A percentile compares a stretch with the other conserved stretches of the same genome.
Evolutionary conservation across 2,329 filamentous ascomycete genomes (phyloP).

Genomic region (Talaromyces sp.): DNA sequence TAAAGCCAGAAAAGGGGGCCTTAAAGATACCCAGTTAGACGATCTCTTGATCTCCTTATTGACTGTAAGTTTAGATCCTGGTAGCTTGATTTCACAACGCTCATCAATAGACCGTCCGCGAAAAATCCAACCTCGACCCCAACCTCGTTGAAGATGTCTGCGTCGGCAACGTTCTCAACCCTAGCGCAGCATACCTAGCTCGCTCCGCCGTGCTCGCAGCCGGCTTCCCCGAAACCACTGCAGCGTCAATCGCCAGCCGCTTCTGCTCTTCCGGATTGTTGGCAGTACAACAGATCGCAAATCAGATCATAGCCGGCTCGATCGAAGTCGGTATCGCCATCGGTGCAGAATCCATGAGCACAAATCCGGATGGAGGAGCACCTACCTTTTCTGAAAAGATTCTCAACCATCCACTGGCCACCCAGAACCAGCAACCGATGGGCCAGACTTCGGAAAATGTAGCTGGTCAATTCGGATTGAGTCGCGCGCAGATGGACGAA

Average conservation of each 20-base stretch:
- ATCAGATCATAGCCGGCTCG: constrained; percentile 82
- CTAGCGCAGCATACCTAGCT: constrained; percentile 84
- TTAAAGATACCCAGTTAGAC: constrained; percentile 38
- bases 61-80: constrained; percentile 27
- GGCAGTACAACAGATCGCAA: constrained; percentile 85
- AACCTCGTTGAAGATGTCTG: constrained; percentile 82
- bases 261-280: constrained; percentile 89
- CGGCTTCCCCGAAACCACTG: constrained; percentile 75
- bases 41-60: constrained; percentile 37
- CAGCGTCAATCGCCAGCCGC: constrained; percentile 78
- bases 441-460: constrained; percentile 88
- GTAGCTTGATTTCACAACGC: neutral
- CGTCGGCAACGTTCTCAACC: constrained; percentile 82
- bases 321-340: constrained; percentile 89
- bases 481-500: constrained; percentile 68
- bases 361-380: constrained; percentile 75
- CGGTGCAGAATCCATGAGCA: constrained; percentile 90
- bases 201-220: constrained; percentile 81
- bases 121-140: constrained; percentile 82
- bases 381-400: constrained; percentile 80
- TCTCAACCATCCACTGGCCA: constrained; percentile 68
- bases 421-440: constrained; percentile 94
- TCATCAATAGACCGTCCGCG: constrained; percentile 60
- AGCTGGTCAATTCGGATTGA: constrained; percentile 71
- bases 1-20: constrained; percentile 39